Evolutionary conservation across 805 yeast genomes (phyloP).

Genomic region (Cyberlindnera euphorbiiphila): DNA sequence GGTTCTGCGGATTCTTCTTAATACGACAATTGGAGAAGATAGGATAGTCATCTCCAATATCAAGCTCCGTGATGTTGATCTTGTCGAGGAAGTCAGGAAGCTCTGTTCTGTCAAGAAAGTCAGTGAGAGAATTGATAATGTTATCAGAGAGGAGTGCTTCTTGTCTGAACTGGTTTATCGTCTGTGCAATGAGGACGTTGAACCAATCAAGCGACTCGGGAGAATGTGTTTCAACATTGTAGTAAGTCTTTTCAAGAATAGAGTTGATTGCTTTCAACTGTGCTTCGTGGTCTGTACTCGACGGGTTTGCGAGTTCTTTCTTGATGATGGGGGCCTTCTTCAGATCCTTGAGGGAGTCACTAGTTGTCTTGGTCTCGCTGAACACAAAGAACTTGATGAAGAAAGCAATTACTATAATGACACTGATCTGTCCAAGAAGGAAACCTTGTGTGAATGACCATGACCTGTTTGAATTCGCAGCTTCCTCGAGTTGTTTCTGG

Average conservation of each 20-base stretch:
- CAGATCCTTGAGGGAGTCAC: conserved; percentile 24
- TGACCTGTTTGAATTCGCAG: conserved; percentile 21
- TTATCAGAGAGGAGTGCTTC: conserved; percentile 86
- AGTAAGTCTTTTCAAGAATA: conserved; percentile 86
- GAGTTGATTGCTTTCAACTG: conserved; percentile 32
- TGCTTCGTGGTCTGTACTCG: conserved; percentile 19
- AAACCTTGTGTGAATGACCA: conserved; percentile 82
- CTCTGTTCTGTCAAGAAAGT: conserved; percentile 52
- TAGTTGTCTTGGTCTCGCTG: conserved; percentile 48
- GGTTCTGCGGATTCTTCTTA: conserved; percentile 47
- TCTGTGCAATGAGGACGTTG: conserved; percentile 89
- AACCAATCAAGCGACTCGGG: conserved; percentile 97
- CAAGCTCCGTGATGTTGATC: conserved; percentile 78
- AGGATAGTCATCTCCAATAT: conserved; percentile 93
- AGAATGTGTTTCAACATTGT: conserved; percentile 81
- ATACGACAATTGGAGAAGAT: conserved; percentile 92
- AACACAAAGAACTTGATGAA: conserved; percentile 76
- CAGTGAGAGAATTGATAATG: conserved; percentile 73
- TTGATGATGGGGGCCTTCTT: conserved; percentile 26
- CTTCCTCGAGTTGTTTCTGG: conserved; percentile 30
- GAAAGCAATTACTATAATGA: conserved; percentile 55
- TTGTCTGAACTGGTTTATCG: conserved; percentile 78
- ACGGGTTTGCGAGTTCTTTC: conserved; percentile 14
- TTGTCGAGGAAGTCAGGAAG: conserved; percentile 79
- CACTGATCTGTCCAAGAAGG: conserved; percentile 69